These are phyloP conservation scores for Scenedesmus sp. DNA, from an alignment of 163 green algal species.

Conservation along the genomic window DNA sequence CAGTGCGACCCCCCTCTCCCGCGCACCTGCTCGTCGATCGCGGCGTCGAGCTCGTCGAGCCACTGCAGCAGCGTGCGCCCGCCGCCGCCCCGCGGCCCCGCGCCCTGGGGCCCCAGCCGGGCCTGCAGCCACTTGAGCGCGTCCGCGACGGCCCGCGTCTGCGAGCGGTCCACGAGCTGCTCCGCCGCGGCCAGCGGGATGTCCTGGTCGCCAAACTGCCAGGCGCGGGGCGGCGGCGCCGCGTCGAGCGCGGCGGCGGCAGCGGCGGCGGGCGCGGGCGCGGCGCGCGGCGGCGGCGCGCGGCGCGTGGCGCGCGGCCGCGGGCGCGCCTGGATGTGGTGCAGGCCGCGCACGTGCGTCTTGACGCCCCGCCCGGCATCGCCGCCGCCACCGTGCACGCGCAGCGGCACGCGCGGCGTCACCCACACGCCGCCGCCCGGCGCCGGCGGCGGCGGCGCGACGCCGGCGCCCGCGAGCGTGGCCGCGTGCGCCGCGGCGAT, in stretches of 20 bases:
- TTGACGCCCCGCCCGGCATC: constrained; percentile 1
- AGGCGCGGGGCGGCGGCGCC: too few relatives aligned
- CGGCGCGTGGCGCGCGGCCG: too few relatives aligned
- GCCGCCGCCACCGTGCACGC: background rate
- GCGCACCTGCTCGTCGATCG: constrained; percentile 53
- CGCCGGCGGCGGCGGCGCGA: background rate
- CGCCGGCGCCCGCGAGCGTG: constrained; percentile 1
- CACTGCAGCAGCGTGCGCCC: constrained; percentile 46
- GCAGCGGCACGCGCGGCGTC: background rate
- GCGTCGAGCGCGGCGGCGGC: too few relatives aligned
- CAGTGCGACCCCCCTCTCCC: too few relatives aligned
- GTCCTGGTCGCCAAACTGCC: constrained; percentile 50
- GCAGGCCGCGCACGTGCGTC: constrained; percentile 6
- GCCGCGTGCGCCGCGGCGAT: constrained; percentile 32
- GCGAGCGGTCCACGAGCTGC: constrained; percentile 73
- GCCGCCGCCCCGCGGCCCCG: constrained; percentile 8
- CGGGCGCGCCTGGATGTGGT: constrained; percentile 35
- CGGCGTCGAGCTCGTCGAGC: constrained; percentile 55
- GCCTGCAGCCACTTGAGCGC: constrained; percentile 55
- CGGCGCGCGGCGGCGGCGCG: too few relatives aligned
- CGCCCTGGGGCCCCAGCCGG: constrained; percentile 6
- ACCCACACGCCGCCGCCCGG: background rate
- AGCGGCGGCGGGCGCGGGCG: too few relatives aligned
- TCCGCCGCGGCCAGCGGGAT: constrained; percentile 60
- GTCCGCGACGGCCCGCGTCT: constrained; percentile 67